Percentiles rank a stretch among this genome's conserved stretches.
Evolutionary conservation across 2,329 filamentous ascomycete species (phyloP).

Genomic region (Phyllosticta citrichinensis): DNA sequence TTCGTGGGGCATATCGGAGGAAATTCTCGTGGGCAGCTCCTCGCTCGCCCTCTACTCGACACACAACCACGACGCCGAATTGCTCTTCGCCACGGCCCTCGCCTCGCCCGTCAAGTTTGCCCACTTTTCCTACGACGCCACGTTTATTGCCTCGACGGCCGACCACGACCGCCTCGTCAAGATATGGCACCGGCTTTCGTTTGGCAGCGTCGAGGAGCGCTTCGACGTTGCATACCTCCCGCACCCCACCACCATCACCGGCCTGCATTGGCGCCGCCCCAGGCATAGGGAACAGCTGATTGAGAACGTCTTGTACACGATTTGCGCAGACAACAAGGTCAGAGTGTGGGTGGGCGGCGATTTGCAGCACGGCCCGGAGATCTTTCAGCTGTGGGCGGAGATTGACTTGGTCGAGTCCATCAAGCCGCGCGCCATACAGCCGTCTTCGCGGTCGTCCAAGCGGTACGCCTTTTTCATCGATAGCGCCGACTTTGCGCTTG

Average conservation of each 20-base stretch:
- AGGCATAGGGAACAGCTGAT: slow-evolving; percentile 66
- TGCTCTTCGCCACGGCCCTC: slow-evolving; percentile 64
- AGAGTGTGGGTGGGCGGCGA: slow-evolving; percentile 78
- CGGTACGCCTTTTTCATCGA: slow-evolving; percentile 76
- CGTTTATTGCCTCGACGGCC: slow-evolving; percentile 74
- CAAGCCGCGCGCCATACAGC: slow-evolving; percentile 40
- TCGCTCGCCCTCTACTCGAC: slow-evolving; percentile 61
- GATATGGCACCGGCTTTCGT: slow-evolving; percentile 81
- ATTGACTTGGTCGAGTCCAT: slow-evolving; percentile 69
- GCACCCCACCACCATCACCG: slow-evolving; percentile 74
- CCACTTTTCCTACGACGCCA: slow-evolving; percentile 74
- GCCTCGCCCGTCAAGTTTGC: slow-evolving; percentile 67
- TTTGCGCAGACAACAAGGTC: slow-evolving; percentile 69
- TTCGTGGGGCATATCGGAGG: slow-evolving; percentile 81
- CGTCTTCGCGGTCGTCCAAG: slow-evolving; percentile 31
- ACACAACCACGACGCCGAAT: slow-evolving; percentile 39
- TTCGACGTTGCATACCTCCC: slow-evolving; percentile 87
- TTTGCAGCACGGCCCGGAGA: slow-evolving; percentile 52
- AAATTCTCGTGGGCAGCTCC: slow-evolving; percentile 68
- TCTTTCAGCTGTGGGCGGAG: slow-evolving; percentile 68
- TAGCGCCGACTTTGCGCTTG: slow-evolving; percentile 65
- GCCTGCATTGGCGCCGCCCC: slow-evolving; percentile 75
- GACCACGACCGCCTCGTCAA: slow-evolving; percentile 76
- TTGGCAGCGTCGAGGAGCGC: slow-evolving; percentile 68
- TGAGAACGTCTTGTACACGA: slow-evolving; percentile 83